Evolutionary conservation across 2,329 filamentous ascomycete genomes (phyloP).

Genomic region (Talaromyces sp.): DNA sequence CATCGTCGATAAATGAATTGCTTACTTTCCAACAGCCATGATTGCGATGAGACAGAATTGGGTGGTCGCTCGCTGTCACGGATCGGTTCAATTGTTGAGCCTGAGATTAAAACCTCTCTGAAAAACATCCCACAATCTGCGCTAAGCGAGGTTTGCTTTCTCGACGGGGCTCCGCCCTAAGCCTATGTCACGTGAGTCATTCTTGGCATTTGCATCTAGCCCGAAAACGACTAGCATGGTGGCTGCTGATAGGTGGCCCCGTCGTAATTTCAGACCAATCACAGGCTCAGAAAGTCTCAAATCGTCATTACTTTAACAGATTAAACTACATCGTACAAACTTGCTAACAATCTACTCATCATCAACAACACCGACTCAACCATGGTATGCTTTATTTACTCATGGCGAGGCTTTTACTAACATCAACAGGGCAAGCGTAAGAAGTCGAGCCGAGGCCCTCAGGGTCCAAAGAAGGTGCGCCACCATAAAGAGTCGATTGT

Average conservation of each 20-base stretch:
- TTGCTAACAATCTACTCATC: background rate
- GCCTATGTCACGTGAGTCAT: conserved; percentile 7
- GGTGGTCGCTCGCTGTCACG: conserved; percentile 22
- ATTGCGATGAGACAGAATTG: conserved; percentile 53
- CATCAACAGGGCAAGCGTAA: conserved; percentile 79
- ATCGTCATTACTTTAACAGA: background rate
- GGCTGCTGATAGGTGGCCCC: background rate
- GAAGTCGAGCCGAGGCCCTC: conserved; percentile 74
- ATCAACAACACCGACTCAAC: background rate
- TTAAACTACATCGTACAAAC: background rate
- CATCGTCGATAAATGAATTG: background rate
- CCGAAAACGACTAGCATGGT: background rate
- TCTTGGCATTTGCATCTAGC: background rate
- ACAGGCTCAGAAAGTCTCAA: background rate
- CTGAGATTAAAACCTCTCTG: conserved; percentile 8
- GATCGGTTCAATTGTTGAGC: conserved; percentile 24
- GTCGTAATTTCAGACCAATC: background rate
- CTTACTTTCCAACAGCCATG: conserved; percentile 81
- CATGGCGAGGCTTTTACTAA: background rate
- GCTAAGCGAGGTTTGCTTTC: conserved; percentile 40
- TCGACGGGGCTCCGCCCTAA: conserved; percentile 31
- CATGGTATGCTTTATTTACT: background rate
- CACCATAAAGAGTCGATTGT: background rate
- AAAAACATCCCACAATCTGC: conserved; percentile 46
- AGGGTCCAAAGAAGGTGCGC: conserved; percentile 75